Evolutionary conservation across 2,329 filamentous ascomycete genomes (phyloP).

Genomic region (Colletotrichum chlorophyti): DNA sequence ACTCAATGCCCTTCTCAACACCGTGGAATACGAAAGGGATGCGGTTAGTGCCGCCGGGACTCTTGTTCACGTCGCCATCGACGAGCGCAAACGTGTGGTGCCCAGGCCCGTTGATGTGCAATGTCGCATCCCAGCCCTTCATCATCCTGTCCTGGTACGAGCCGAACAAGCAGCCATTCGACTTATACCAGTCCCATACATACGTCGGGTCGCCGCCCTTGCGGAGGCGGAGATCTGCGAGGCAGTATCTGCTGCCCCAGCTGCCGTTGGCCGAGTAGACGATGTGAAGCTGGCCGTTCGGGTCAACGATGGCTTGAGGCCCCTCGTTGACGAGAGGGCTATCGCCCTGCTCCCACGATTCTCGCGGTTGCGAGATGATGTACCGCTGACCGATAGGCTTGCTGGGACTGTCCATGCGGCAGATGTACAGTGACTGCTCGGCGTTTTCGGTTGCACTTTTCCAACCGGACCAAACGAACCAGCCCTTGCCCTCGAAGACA

Average conservation of each 20-base stretch:
- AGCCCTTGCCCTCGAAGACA: slow-evolving; percentile 29
- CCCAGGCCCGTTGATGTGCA: slow-evolving; percentile 33
- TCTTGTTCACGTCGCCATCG: slow-evolving; percentile 28
- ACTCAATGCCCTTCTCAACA: slow-evolving; percentile 30
- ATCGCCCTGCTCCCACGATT: slow-evolving; percentile 32
- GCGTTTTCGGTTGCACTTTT: slow-evolving; percentile 5
- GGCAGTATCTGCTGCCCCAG: slow-evolving; percentile 34
- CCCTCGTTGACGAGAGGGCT: slow-evolving; percentile 33
- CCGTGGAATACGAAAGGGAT: slow-evolving; percentile 33
- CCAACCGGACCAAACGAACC: slow-evolving; percentile 37
- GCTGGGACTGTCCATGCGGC: slow-evolving; percentile 32
- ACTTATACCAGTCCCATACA: slow-evolving; percentile 37
- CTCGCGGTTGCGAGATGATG: slow-evolving; percentile 35
- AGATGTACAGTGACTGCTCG: slow-evolving; percentile 34
- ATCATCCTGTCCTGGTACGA: slow-evolving; percentile 34
- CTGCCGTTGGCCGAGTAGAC: slow-evolving; percentile 37
- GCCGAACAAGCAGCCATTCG: slow-evolving; percentile 35
- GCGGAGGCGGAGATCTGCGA: slow-evolving; percentile 33
- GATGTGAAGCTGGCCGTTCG: slow-evolving; percentile 35
- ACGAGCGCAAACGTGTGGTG: slow-evolving; percentile 34
- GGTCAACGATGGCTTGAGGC: slow-evolving; percentile 33
- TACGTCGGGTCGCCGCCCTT: slow-evolving; percentile 34
- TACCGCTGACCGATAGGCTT: slow-evolving; percentile 29
- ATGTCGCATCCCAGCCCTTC: slow-evolving; percentile 33
- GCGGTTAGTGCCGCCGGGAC: slow-evolving; percentile 19